Conservation (phyloP, 164 flowering plant genomes). For the Vitis rotundifolia region DNA sequence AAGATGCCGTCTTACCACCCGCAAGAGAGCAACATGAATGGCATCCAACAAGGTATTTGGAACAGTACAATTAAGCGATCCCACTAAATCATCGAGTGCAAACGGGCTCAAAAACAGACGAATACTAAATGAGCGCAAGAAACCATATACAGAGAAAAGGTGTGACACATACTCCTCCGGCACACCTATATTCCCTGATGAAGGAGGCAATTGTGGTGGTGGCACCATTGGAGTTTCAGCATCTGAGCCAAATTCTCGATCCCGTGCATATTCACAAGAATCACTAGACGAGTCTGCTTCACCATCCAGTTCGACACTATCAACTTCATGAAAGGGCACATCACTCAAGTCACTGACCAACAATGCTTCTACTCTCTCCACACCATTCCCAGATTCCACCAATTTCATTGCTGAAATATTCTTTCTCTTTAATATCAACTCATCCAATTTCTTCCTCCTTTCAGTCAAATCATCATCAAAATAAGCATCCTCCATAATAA, state of each 20-base stretch:
- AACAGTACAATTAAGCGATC: constrained; percentile 58
- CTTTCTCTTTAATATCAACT: constrained; percentile 14
- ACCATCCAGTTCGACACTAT: constrained; percentile 28
- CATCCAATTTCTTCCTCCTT: constrained; percentile 55
- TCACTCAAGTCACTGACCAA: constrained; percentile 29
- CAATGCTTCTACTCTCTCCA: constrained; percentile 24
- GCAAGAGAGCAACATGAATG: constrained; percentile 78
- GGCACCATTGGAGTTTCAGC: constrained; percentile 34
- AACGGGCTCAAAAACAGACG: constrained; percentile 75
- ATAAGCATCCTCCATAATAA: constrained; percentile 39
- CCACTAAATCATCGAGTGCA: constrained; percentile 87
- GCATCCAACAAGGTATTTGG: constrained; percentile 79
- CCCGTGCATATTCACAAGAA: constrained; percentile 44
- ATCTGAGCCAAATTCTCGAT: constrained; percentile 22
- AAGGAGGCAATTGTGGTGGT: constrained; percentile 65
- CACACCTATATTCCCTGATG: constrained; percentile 78
- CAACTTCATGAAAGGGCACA: constrained; percentile 20
- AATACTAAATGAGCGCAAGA: constrained; percentile 78
- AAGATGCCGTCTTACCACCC: constrained; percentile 56
- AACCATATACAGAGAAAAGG: constrained; percentile 78
- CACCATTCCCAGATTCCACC: constrained; percentile 10
- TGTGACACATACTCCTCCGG: constrained; percentile 75
- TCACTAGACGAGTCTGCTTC: constrained; percentile 62
- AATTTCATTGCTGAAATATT: constrained; percentile 8
- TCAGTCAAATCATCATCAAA: constrained; percentile 36